Base-by-base conservation (phyloP, 2,329 filamentous ascomycete species). In the Penicillium palitans region DNA sequence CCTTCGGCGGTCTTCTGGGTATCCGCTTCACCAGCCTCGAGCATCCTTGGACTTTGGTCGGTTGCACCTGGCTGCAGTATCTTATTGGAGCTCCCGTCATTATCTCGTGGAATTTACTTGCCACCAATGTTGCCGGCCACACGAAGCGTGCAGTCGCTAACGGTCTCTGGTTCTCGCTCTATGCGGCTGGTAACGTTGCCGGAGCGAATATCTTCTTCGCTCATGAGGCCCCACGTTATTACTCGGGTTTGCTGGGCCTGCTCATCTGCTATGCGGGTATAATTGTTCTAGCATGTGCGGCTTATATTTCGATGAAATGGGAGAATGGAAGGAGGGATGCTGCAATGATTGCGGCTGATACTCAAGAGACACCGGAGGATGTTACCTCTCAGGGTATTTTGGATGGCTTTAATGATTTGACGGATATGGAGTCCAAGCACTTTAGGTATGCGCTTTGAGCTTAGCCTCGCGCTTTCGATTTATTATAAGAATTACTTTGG, bases 51-150 rank as follows among this genome's bases (percentile, higher is more conserved):
- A 78, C 76, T 2, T 74, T 84, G 2, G 80, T 82, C 0, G 81
- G 72, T n/a, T 83, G 81, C 63, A 80, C 79, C 8, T 83, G 81
- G 81, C 68, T 84, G 13, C 79, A 82, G 59, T 79, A 79, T 42
- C 71, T 82, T 2, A 59, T 83, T 40, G 81, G 81, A 5, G 79
- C 80, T 0, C 79, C 81, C 0, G 76, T 84, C 2, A 79, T 83
- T 40, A 61, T 83, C 1, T 81, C 74, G 39, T 84, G 81, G 81
- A 83, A 81, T 25, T 61, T 83, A 0, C 75, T 82, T 13, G 78
- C 74, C 2, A 71, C 76, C n/a, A 80, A 53, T 75, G 69, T 79
- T 13, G 76, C 79, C 0, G 81, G 81, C 0, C 81, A 84, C 62
- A 83, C 80, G 2, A 83, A 83, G 70, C 76, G 81, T 35, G 78